Evolutionary conservation across 73 alveolate species (phyloP), one percentile per base, ranked within the genome.

Genomic region (Stentor roeselii): DNA sequence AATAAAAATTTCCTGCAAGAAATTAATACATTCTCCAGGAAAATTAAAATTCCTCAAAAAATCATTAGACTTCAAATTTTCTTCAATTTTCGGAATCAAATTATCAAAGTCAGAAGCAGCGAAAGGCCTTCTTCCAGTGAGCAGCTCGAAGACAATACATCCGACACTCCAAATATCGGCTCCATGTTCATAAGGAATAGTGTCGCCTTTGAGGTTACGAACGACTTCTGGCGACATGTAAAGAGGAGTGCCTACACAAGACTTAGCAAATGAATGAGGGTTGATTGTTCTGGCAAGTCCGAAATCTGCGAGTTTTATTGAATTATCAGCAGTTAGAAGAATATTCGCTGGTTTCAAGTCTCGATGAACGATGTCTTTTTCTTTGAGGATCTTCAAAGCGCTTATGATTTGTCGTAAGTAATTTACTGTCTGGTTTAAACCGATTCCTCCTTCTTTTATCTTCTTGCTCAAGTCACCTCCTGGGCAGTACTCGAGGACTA

Each of bases 401-500:
- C 98, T 59, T 83, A 60, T 4, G 83, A 83, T n/a, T 92, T 91
- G 85, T 92, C 92, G 60, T 85, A 60, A 82, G 92, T 76, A 80
- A 92, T 86, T 77, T 86, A 87, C 98, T 96, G 92, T 14, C 90
- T 95, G 83, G 92, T 97, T n/a, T 87, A 78, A 38, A 90, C 82
- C 75, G 42, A 60, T 74, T n/a, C n/a, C n/a, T 92, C 92, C 27
- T 86, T 78, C 15, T 78, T 92, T 89, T 6, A 50, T 50, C 30
- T 11, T 6, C 67, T 50, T 50, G 42, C 86, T 85, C 78, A 95
- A 75, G 85, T 95, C 98, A 6, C 99, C 99, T 35, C 94, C 96
- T 59, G 86, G 94, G 78, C 99, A 93, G 84, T 89, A 90, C 86
- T 95, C 97, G 96, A 95, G 92, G 86, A 95, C 94, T 30, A 94